These are phyloP conservation scores for Euphorbia pulcherrima DNA, from an alignment of 345 rosid genomes.

Conservation along the genomic window DNA sequence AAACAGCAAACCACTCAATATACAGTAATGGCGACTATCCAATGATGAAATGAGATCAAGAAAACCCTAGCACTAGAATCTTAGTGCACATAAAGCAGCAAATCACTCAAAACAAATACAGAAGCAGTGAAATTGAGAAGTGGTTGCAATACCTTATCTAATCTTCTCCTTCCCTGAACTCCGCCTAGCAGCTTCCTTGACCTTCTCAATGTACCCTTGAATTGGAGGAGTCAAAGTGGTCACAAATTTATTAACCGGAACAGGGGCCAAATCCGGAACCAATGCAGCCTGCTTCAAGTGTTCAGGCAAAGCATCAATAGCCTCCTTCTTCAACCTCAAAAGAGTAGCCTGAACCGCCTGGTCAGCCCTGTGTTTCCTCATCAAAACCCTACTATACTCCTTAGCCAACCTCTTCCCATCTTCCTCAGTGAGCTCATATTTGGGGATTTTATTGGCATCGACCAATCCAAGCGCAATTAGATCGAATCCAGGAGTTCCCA, in stretches of 20 bases:
- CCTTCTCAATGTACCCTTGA: conserved; percentile 83
- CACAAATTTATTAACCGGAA: conserved; percentile 71
- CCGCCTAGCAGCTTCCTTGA: conserved; percentile 70
- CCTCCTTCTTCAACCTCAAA: conserved; percentile 59
- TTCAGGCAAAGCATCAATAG: conserved; percentile 78
- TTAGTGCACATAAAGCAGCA: neutral
- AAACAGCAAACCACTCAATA: too few relatives aligned
- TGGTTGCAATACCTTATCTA: conserved; percentile 34
- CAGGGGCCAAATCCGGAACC: conserved; percentile 72
- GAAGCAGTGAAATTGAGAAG: neutral
- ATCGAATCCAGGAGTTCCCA: conserved; percentile 76
- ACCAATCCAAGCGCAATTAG: conserved; percentile 66
- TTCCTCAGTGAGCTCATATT: conserved; percentile 78
- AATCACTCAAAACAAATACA: neutral
- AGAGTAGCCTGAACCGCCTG: conserved; percentile 62
- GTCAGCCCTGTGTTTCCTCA: conserved; percentile 67
- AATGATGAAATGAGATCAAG: neutral
- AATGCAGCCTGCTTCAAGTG: conserved; percentile 57
- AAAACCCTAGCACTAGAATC: neutral
- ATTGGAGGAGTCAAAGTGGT: conserved; percentile 93
- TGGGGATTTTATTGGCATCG: conserved; percentile 67
- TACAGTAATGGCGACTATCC: neutral
- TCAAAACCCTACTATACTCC: conserved; percentile 78
- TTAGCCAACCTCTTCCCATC: conserved; percentile 78
- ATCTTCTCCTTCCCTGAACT: conserved; percentile 67